A percentile compares a stretch with the other conserved stretches of the same genome.
Conservation (phyloP, 257 asterid species). For the Linaria vulgaris region DNA sequence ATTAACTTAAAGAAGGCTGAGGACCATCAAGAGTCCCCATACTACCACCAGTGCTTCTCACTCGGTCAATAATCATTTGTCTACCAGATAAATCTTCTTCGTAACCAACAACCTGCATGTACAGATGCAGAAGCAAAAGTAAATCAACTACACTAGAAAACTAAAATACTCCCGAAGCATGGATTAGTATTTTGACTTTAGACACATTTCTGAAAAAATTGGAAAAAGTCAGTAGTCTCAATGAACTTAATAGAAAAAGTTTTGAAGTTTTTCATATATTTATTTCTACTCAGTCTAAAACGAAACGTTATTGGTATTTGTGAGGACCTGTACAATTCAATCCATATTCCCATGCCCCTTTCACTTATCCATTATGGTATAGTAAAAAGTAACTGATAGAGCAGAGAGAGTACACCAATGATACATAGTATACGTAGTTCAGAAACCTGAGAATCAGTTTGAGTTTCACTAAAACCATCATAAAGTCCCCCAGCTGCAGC, state of each 20-base stretch:
- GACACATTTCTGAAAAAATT: no score
- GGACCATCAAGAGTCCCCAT: constrained; percentile 21
- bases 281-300: no score
- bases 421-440: constrained; percentile 20
- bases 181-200: no score
- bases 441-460: constrained; percentile 89
- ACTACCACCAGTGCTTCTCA: constrained; percentile 65
- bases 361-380: constrained; percentile 7
- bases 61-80: constrained; percentile 94
- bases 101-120: constrained; percentile 77
- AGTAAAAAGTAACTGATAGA: constrained; percentile 7
- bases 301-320: no score
- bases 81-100: constrained; percentile 93
- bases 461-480: constrained; percentile 88
- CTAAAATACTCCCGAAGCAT: no score
- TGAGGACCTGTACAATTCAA: no score
- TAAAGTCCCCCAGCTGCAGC: constrained; percentile 39
- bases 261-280: no score
- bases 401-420: constrained; percentile 13
- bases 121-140: constrained; percentile 19
- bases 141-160: not conserved
- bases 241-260: no score
- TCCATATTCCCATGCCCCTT: not conserved
- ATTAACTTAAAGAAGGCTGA: not conserved
- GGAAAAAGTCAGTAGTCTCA: no score